Evolutionary conservation across 306 rosid genomes (phyloP), one percentile per base, ranked within the genome.

Genomic region (Prunus padus): DNA sequence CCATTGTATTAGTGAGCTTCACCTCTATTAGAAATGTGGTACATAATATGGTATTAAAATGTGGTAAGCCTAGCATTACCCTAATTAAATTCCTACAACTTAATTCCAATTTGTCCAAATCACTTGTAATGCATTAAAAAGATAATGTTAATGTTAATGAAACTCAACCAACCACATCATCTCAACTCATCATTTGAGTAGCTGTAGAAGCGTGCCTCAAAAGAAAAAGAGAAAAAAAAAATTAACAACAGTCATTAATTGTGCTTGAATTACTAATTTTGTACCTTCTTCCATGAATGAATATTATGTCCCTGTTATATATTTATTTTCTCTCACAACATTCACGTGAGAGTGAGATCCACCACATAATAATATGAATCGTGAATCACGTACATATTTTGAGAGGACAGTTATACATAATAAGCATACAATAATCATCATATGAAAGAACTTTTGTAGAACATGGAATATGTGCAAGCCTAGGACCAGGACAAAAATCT

Each of bases 391-490:
- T 25, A 5, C 3, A 1, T 23, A 14, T 13, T 59, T 19, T 59
- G 6, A 11, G 13, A 59, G 19, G 13, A 25, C 25, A 25, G 5
- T 25, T 59, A 59, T 14, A 13, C 4, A 55, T 55, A 55, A 20
- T 3, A 4, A 10, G 11, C 13, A 55, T 55, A 52, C 20, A n/a
- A 55, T 55, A 55, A 20, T 3, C 4, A 15, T 37, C 14, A 72
- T 55, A 20, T 45, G 50, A 15, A 8, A 22, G 4, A 11, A 8
- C 13, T 6, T 69, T 31, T 55, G 44, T 16, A 5, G 45, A 31
- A 40, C 25, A 15, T 56, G 23, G 54, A 56, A 72, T 72, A 55
- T 40, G 56, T 42, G 76, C 67, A 72, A 28, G 67, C 67, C 67
- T 23, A 42, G 5, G 44, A 16, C 9, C 56, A 57, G 11, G 40